Conservation (phyloP, 2,329 filamentous ascomycete species). For the Helotiales sp. region DNA sequence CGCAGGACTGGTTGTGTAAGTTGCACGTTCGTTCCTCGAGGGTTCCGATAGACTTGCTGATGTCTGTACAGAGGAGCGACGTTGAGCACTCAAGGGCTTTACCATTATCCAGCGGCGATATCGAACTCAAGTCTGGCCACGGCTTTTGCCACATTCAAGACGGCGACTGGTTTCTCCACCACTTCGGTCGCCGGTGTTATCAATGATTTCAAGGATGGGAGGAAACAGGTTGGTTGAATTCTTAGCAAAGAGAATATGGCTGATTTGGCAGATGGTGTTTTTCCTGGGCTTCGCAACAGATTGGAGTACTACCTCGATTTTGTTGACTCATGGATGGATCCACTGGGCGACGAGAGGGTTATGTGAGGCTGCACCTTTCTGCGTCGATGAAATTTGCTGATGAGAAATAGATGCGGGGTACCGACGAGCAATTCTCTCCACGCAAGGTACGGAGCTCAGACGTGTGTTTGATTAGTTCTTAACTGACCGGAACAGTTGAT, state of each 20-base stretch:
- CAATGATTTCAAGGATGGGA: slow-evolving; percentile 56
- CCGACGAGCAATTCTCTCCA: slow-evolving; percentile 31
- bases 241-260: neutral
- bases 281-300: slow-evolving; percentile 56
- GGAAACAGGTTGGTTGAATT: slow-evolving; percentile 52
- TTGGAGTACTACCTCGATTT: slow-evolving; percentile 44
- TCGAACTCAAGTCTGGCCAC: slow-evolving; percentile 58
- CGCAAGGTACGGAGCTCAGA: slow-evolving; percentile 17
- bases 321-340: slow-evolving; percentile 32
- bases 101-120: slow-evolving; percentile 62
- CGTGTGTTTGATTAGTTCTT: too few relatives aligned
- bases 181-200: slow-evolving; percentile 61
- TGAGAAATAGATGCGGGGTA: slow-evolving; percentile 23
- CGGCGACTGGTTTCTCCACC: slow-evolving; percentile 46
- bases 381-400: slow-evolving; percentile 7
- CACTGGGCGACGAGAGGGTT: slow-evolving; percentile 33
- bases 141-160: slow-evolving; percentile 58
- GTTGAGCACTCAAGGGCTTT: slow-evolving; percentile 57
- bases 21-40: neutral
- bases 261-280: slow-evolving; percentile 55
- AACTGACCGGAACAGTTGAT: slow-evolving; percentile 48
- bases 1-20: slow-evolving; percentile 51
- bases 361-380: too few relatives aligned
- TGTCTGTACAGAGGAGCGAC: slow-evolving; percentile 44
- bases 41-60: neutral